Base-by-base conservation (phyloP, 768 basidiomycete genomes). In the Sporobolomyces pararoseus region DNA sequence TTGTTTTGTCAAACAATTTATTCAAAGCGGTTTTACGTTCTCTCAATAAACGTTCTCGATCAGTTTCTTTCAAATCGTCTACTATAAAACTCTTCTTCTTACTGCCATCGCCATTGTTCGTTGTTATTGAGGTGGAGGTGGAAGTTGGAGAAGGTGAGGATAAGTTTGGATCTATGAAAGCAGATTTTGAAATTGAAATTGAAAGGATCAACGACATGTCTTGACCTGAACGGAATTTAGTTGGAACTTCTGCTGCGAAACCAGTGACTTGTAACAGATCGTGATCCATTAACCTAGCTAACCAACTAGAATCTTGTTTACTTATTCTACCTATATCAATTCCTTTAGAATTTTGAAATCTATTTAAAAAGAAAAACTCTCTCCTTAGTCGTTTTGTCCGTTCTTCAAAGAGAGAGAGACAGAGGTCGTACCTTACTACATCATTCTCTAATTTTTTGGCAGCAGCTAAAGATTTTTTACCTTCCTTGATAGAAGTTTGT, bases 241-340 rank as follows among this genome's bases (percentile, higher is more conserved):
- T 25, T 0, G 50, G 37, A 31, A 59, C 46, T 2, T 62, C 39
- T 3, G 62, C 64, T 34, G 53, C 55, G 42, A 54, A 50, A 7
- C 67, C 74, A 17, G 42, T 46, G 23, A 75, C 53, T 4, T 21
- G 0, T 16, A 66, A 31, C 12, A 72, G 4, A 23, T 63, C 62
- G 25, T 86, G 81, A 74, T 92, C 90, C 19, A 91, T 80, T 4
- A 92, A 80, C 70, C 84, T 86, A 25, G 88, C 85, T 21, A 89
- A 83, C 90, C 89, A 91, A 73, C 83, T 82, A 7, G 88, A 85
- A 31, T 84, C 81, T 44, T 88, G 86, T 64, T 86, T 86, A 0
- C 88, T 86, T 32, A 93, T 78, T 31, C 90, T 83, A 14, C 89
- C 90, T 73, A 93, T 88, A 75, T 91, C 90, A 89, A 77, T 31